Evolutionary conservation across 495 filamentous ascomycete species (phyloP), one percentile per base, ranked within the genome.

Genomic region (Venustampulla echinocandica): DNA sequence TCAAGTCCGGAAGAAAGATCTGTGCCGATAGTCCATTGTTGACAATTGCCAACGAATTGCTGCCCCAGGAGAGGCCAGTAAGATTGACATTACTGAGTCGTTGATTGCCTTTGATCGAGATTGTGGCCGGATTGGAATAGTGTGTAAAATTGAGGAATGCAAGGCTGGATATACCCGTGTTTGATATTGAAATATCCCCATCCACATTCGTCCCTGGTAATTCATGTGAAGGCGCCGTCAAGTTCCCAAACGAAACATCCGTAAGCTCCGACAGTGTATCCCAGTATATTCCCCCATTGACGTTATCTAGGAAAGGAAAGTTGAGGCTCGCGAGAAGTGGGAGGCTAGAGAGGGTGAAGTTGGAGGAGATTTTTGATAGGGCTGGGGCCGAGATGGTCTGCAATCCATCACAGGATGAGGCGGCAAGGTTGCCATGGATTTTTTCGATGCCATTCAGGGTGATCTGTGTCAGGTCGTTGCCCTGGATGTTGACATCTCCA

Each of bases 291-390:
- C 42, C 25, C 19, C 14, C 24, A 10, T 17, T 14, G 10, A 37
- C 28, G 11, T 15, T 36, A 20, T 37, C 33, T 18, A 46, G 32
- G 10, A n/a, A 10, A 17, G 43, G 43, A 13, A 46, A 17, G 2
- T 4, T 14, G 30, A 46, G 43, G 20, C 15, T 37, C 20, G 43
- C 13, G 13, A 46, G 43, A 3, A 35, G 14, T 3, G 30, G 43
- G 1, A 46, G 30, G 21, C 23, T 25, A 15, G 43, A 46, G 30
- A 46, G 15, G 28, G 43, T 46, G 20, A 46, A 23, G 17, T 46
- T 46, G 11, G n/a, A 2, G 6, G 28, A 20, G 13, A 30, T 33
- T 24, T 17, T 19, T 2, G 19, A 25, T 13, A 46, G 30, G 17
- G 15, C 18, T 10, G 43, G 43, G 2, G 43, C 43, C 15, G 43